These are phyloP conservation scores for Cladophialophora exuberans DNA, from an alignment of 2,329 filamentous ascomycete species.

Conservation along the genomic window DNA sequence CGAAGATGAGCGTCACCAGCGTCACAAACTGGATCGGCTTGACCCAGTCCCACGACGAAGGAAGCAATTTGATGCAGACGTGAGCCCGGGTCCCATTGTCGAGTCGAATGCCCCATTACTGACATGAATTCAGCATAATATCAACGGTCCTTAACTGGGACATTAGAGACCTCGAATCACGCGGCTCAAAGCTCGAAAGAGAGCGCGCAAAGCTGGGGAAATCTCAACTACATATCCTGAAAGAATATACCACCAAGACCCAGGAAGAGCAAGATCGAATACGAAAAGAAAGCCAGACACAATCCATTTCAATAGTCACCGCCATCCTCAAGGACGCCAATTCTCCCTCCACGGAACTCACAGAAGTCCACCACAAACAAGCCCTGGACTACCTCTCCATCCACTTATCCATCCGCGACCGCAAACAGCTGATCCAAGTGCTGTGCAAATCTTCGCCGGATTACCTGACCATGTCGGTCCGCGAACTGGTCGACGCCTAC, in stretches of 20 bases:
- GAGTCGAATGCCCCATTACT: constrained; percentile 11
- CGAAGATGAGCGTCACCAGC: constrained; percentile 75
- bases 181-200: constrained; percentile 66
- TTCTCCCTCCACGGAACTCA: constrained; percentile 51
- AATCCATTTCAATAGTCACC: constrained; percentile 65
- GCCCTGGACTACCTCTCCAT: constrained; percentile 72
- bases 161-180: constrained; percentile 68
- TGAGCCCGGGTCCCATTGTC: constrained; percentile 31
- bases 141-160: constrained; percentile 75
- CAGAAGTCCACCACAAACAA: constrained; percentile 63
- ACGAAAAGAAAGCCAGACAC: constrained; percentile 58
- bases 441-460: constrained; percentile 73
- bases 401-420: constrained; percentile 71
- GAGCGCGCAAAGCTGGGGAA: constrained; percentile 62
- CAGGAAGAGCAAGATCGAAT: constrained; percentile 62
- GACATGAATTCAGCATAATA: constrained; percentile 62
- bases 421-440: constrained; percentile 68
- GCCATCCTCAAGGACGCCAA: constrained; percentile 61
- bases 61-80: constrained; percentile 78
- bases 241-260: constrained; percentile 58
- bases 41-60: constrained; percentile 71
- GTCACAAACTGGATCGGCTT: constrained; percentile 80
- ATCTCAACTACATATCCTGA: constrained; percentile 64
- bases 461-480: constrained; percentile 69
- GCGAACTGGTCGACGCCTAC: constrained; percentile 67